Evolutionary conservation across 139 green algal species (phyloP), one percentile per base, ranked within the genome.

Genomic region (Ettlia oleoabundans): DNA sequence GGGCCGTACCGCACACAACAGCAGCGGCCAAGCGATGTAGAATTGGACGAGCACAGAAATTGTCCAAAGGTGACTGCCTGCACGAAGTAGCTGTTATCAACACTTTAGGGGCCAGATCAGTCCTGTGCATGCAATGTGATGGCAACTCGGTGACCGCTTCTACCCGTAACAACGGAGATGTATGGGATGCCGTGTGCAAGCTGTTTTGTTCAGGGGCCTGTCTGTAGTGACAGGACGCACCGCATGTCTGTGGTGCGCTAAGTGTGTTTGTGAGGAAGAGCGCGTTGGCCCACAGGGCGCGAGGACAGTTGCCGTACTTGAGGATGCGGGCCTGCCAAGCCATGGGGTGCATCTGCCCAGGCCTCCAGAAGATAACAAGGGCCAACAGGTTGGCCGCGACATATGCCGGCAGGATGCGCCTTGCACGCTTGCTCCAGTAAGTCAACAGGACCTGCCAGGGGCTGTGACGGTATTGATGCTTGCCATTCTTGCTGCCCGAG

Each of bases 321-420:
- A 15, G 13, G 13, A 24, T 58, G 71, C 71, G 51, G 18, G 53
- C 51, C 32, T 30, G 28, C 4, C 26, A 15, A 2, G 47, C 71
- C 47, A 63, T 32, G 19, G 24, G 40, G 33, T 10, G 47, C 51
- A 19, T 21, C 52, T 2, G 71, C 47, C n/a, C n/a, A 15, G n/a
- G 24, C 51, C 13, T 58, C 13, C 47, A 15, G 15, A 66, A 32
- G 2, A 47, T 51, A 32, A 52, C 28, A 21, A 43, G 32, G 3
- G 35, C 21, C 47, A 66, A 22, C 32, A 51, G 32, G 51, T 43
- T 67, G 32, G 71, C 37, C 21, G 33, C 3, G 8, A 67, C 22
- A 47, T 78, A 52, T 35, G 30, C 71, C 21, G 71, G 71, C 71
- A 78, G 71, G 15, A 78, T 28, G 51, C 71, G 71, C 19, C n/a